phyloP scores from a whole-genome alignment of 2,329 filamentous ascomycete genomes.

The Mariannaea sp. region DNA sequence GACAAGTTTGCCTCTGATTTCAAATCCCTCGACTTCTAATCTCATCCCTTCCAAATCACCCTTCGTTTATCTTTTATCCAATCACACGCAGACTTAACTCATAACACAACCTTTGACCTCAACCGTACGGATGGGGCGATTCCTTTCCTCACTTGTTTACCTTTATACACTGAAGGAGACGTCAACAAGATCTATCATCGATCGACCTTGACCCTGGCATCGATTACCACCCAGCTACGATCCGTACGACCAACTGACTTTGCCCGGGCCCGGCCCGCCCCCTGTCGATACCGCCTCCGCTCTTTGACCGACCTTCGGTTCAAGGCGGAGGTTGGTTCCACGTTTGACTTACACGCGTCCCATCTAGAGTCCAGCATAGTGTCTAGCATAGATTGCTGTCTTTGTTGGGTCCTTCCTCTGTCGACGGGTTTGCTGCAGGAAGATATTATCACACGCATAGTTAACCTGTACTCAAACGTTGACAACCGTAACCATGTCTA shows the following conservation, averaged over 20 bases:
- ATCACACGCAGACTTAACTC: not conserved
- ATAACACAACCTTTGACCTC: not conserved
- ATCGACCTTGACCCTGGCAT: slow-evolving; percentile 11
- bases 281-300: slow-evolving; percentile 20
- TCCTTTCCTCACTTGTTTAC: not conserved
- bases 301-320: slow-evolving; percentile 18
- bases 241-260: slow-evolving; percentile 8
- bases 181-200: slow-evolving; percentile 2
- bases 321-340: slow-evolving; percentile 18
- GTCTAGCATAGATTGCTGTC: not conserved
- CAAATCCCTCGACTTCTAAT: not conserved
- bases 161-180: slow-evolving; percentile 3
- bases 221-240: slow-evolving; percentile 10
- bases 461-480: slow-evolving; percentile 11
- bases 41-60: not conserved
- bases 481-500: slow-evolving; percentile 23
- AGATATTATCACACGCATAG: not conserved
- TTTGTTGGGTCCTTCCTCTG: not conserved
- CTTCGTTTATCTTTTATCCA: not conserved
- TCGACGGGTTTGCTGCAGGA: not conserved
- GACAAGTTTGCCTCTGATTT: not conserved
- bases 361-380: not conserved
- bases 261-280: slow-evolving; percentile 13
- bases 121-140: slow-evolving; percentile 10
- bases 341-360: slow-evolving; percentile 6